Base-by-base conservation (phyloP, 2,329 filamentous ascomycete species). In the Phaeophleospora eucalypticola region DNA sequence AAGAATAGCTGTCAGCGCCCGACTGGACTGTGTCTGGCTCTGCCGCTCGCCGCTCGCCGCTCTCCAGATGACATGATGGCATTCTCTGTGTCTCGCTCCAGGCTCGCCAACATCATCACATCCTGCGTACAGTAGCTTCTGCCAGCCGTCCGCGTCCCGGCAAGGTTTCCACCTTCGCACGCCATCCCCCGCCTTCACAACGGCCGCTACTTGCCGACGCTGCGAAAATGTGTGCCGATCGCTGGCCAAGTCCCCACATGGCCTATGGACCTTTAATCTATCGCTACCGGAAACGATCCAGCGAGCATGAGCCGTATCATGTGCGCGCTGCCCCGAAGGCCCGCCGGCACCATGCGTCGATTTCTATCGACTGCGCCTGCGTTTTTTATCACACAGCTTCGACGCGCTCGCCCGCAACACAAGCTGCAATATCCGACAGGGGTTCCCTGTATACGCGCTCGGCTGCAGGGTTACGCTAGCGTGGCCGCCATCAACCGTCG, bases 401-500 rank as follows among this genome's bases (percentile, higher is more conserved):
- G 16, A 16, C 21, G 6, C 32, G n/a, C 39, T 41, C 18, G 19
- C 38, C 3, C 18, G 29, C 40, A 34, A 16, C 40, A 33, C 12
- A 15, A 17, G 18, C 41, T 15, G 24, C 15, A n/a, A 4, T 19
- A 20, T 17, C 16, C 10, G 18, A 21, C 41, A 35, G 35, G 41
- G 41, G 3, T 24, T 18, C 10, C 14, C 7, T 20, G 7, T 39
- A 6, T 29, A 12, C 24, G 12, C 12, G 24, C 24, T 29, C 24
- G 24, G 7, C 18, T n/a, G 41, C 17, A 36, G 41, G 41, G 41
- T 35, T 34, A 16, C 16, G 4, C 15, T 36, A 14, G 41, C 41
- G 41, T 43, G 41, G 41, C 41, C 16, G 41, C 41, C 41, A 36
- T 43, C 41, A 43, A 29, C 24, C 14, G 20, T 12, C 16, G 21